phyloP scores from a whole-genome alignment of 2,329 filamentous ascomycete species.

The Diatrype stigma region DNA sequence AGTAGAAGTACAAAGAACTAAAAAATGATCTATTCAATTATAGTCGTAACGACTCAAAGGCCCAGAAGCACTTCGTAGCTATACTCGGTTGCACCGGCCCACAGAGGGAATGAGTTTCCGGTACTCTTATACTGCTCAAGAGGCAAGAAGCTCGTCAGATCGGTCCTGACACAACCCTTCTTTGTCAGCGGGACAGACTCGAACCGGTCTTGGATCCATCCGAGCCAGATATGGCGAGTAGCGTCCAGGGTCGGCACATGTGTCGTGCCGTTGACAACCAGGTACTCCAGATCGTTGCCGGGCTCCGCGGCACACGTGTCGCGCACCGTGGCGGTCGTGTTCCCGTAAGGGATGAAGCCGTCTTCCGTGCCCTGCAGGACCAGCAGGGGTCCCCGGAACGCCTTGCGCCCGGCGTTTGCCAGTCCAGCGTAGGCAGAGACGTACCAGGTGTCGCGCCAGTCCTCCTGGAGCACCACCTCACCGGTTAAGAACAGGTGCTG shows the following conservation, averaged over 20 bases:
- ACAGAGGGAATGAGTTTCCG: slow-evolving; percentile 14
- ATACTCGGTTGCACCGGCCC: slow-evolving; percentile 15
- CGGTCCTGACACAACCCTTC: slow-evolving; percentile 9
- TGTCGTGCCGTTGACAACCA: slow-evolving; percentile 15
- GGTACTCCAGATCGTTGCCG: slow-evolving; percentile 10
- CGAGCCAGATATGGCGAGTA: slow-evolving; percentile 15
- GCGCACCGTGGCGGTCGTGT: slow-evolving; percentile 10
- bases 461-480: slow-evolving; percentile 8
- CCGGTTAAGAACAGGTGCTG: slow-evolving; percentile 11
- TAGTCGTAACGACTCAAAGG: slow-evolving; percentile 1
- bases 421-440: slow-evolving; percentile 19
- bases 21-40: too few relatives aligned
- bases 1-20: too few relatives aligned
- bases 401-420: slow-evolving; percentile 24
- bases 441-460: slow-evolving; percentile 17
- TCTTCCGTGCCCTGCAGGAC: slow-evolving; percentile 32
- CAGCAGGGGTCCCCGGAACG: slow-evolving; percentile 32
- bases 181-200: slow-evolving; percentile 6
- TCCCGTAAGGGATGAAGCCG: slow-evolving; percentile 7
- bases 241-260: slow-evolving; percentile 18
- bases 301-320: slow-evolving; percentile 6
- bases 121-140: slow-evolving; percentile 9
- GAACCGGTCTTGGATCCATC: slow-evolving; percentile 20
- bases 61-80: slow-evolving; percentile 14
- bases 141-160: slow-evolving; percentile 12